Evolutionary conservation across 2,329 filamentous ascomycete genomes (phyloP).

Genomic region (Westerdykella sp.): DNA sequence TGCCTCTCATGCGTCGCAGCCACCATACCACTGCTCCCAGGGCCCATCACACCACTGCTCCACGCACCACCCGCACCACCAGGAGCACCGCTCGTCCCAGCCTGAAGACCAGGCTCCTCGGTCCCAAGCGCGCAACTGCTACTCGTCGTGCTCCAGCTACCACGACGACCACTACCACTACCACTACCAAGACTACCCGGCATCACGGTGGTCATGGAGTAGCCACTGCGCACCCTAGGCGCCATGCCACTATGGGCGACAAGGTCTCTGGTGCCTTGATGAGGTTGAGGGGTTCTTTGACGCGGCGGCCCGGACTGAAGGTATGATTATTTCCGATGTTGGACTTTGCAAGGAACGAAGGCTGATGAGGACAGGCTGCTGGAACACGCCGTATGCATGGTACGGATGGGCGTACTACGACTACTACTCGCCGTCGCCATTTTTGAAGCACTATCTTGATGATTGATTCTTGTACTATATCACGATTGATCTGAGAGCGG

Average conservation of each 20-base stretch:
- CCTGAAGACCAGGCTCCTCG: slow-evolving; percentile 51
- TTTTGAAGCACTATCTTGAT: not conserved
- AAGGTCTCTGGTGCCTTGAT: slow-evolving; percentile 72
- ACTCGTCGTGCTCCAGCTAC: slow-evolving; percentile 35
- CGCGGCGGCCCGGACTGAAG: slow-evolving; percentile 64
- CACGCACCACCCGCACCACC: slow-evolving; percentile 25
- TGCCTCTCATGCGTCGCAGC: slow-evolving; percentile 24
- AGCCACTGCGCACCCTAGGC: slow-evolving; percentile 55
- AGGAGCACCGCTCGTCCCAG: slow-evolving; percentile 42
- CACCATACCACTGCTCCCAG: slow-evolving; percentile 18
- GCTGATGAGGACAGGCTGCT: slow-evolving; percentile 50
- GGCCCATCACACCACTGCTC: slow-evolving; percentile 19
- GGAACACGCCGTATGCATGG: slow-evolving; percentile 68
- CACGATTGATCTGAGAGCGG: no score
- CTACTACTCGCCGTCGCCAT: not conserved
- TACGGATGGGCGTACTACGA: slow-evolving; percentile 55
- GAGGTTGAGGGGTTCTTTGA: slow-evolving; percentile 65
- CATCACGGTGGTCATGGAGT: slow-evolving; percentile 14
- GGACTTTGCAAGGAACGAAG: not conserved
- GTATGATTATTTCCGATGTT: slow-evolving; percentile 31
- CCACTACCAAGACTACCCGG: slow-evolving; percentile 39
- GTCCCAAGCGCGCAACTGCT: slow-evolving; percentile 31
- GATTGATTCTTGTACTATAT: not conserved
- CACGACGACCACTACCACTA: slow-evolving; percentile 36
- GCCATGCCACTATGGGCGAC: slow-evolving; percentile 64